phyloP scores from a whole-genome alignment of 2,329 filamentous ascomycete genomes.

The Dactylellina drechsleri region DNA sequence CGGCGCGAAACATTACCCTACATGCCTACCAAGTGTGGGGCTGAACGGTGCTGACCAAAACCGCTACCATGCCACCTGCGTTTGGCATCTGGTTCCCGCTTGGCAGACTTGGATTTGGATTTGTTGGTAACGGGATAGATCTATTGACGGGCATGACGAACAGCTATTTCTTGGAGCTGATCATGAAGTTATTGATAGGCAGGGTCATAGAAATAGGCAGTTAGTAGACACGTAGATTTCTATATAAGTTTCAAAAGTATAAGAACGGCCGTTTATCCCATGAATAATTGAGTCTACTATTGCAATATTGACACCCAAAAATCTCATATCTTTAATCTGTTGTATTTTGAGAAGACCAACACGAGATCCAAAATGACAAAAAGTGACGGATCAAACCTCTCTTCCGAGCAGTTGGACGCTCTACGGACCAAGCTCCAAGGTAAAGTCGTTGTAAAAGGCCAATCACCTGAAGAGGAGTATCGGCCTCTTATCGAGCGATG shows the following conservation, averaged over 20 bases:
- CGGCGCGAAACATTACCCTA: neutral
- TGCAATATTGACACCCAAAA: neutral
- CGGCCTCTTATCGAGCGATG: constrained; percentile 45
- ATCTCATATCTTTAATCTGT: constrained; percentile 7
- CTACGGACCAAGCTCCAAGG: constrained; percentile 42
- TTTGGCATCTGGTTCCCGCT: too few relatives aligned
- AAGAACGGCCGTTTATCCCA: too few relatives aligned
- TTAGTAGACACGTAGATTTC: too few relatives aligned
- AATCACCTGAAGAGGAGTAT: constrained; percentile 41
- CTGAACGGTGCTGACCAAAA: constrained; percentile 6
- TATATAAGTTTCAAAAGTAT: too few relatives aligned
- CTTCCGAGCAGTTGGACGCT: constrained; percentile 17
- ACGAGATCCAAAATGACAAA: constrained; percentile 4
- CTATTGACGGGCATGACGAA: too few relatives aligned
- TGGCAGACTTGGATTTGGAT: too few relatives aligned
- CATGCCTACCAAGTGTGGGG: neutral
- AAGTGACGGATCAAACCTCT: constrained; percentile 42
- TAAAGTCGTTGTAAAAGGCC: constrained; percentile 49
- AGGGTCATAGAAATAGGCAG: too few relatives aligned
- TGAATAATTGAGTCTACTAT: too few relatives aligned
- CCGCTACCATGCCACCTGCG: too few relatives aligned
- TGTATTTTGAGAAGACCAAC: constrained; percentile 9
- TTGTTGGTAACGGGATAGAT: too few relatives aligned
- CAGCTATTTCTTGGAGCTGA: too few relatives aligned
- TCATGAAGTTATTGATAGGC: too few relatives aligned